Evolutionary conservation across 176 grass and related monocot species (phyloP).

Genomic region (Avena insularis): DNA sequence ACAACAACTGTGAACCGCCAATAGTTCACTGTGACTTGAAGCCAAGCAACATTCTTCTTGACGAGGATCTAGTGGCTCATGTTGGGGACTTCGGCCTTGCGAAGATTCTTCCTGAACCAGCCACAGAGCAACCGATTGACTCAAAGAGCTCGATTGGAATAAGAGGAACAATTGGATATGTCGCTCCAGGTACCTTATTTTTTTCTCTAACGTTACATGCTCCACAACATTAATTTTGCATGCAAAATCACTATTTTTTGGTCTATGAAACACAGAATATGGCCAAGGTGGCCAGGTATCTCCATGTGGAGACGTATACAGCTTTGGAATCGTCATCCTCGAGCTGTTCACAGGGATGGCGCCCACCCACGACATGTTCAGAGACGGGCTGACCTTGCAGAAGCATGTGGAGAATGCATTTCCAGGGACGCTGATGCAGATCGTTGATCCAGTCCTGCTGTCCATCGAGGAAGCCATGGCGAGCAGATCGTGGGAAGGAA

Average conservation of each 20-base stretch:
- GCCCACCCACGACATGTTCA: conserved; percentile 44
- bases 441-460: conserved; percentile 32
- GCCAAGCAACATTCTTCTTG: not conserved
- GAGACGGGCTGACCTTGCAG: conserved; percentile 41
- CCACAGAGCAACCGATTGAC: not conserved
- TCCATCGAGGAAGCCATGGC: not conserved
- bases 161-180: not conserved
- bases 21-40: not conserved
- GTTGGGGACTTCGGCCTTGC: not conserved
- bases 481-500: not conserved
- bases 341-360: conserved; percentile 59
- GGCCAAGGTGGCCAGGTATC: conserved; percentile 28
- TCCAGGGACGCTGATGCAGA: conserved; percentile 19
- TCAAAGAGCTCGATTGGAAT: not conserved
- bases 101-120: not conserved
- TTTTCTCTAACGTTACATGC: not conserved
- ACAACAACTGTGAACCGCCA: not conserved
- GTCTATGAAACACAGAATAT: conserved; percentile 40
- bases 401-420: conserved; percentile 19
- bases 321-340: conserved; percentile 55
- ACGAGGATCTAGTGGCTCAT: not conserved
- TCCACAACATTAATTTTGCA: not conserved
- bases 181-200: not conserved
- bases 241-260: not conserved
- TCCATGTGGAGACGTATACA: conserved; percentile 48